Evolutionary conservation across 2,329 filamentous ascomycete genomes (phyloP), one percentile per base, ranked within the genome.

Genomic region (Colletotrichum sp.): DNA sequence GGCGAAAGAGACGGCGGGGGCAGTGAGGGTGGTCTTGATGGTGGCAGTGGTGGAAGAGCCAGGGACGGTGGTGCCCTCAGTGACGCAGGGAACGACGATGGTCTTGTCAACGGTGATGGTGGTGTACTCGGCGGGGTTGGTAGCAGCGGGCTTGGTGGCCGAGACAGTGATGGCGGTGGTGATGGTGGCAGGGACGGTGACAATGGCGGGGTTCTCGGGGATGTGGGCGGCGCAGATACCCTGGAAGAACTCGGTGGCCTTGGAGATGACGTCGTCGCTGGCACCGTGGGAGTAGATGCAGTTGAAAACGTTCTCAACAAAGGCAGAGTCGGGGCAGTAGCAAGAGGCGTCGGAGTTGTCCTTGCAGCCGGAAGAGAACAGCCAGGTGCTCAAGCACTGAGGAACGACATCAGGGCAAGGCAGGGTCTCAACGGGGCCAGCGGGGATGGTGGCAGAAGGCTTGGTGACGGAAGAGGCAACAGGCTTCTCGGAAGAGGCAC

Each of bases 301-400:
- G 77, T 91, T 87, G 85, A 95, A 96, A 84, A 98, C 92, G 82
- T 93, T 93, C 84, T 92, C 89, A 82, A 96, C 94, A 86, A 97
- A 96, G 71, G 92, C 87, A 76, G 90, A 85, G 83, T 94, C 91
- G 80, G 95, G 94, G 92, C 96, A 99, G 93, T 95, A 98, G 92
- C 96, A 99, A 79, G 87, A 86, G 76, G 90, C 87, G 82, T 98
- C 95, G 59, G 94, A 93, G 92, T 98, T 98, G 87, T 95, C 93
- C 81, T 90, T 90, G 92, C 96, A 99, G 83, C 91, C 88, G 68
- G 81, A 76, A 77, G 89, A 86, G 83, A 92, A 91, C 81, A 98
- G 87, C 95, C 95, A 98, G 81, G 96, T 98, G 91, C 96, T 97
- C 87, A 99, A 88, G 89, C 96, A 99, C 83, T 92, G 92, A 78